These are phyloP conservation scores for Dendrobium nobile DNA, from an alignment of 106 monocot genomes.

Conservation along the genomic window DNA sequence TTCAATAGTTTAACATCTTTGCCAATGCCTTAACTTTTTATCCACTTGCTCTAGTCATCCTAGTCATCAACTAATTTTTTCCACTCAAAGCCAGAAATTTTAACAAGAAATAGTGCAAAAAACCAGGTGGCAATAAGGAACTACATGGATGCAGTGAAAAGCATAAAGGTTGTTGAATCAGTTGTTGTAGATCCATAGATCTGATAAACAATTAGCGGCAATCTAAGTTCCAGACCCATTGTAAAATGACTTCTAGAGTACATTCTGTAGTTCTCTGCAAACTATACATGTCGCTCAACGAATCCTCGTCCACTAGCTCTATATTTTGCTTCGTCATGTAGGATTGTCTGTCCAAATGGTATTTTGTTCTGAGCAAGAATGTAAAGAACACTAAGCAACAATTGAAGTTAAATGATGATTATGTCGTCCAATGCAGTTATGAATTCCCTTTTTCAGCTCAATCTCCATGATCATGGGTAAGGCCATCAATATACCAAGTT, in stretches of 20 bases:
- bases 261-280: slow-evolving; percentile 96
- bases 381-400: slow-evolving; percentile 97
- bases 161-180: slow-evolving; percentile 37
- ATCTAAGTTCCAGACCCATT: slow-evolving; percentile 78
- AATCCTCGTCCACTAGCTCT: slow-evolving; percentile 91
- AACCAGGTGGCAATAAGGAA: slow-evolving; percentile 42
- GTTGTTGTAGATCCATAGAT: slow-evolving; percentile 41
- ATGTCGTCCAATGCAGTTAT: slow-evolving; percentile 80
- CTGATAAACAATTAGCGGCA: slow-evolving; percentile 25
- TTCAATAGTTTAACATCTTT: no score
- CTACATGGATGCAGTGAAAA: slow-evolving; percentile 84
- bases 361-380: slow-evolving; percentile 87
- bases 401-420: slow-evolving; percentile 95
- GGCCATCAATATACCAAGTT: no score
- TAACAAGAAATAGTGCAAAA: slow-evolving; percentile 72
- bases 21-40: slow-evolving; percentile 62
- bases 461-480: slow-evolving; percentile 99
- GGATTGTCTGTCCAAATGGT: slow-evolving; percentile 20
- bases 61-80: slow-evolving; percentile 96
- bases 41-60: slow-evolving; percentile 45
- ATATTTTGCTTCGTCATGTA: slow-evolving; percentile 13
- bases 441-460: slow-evolving; percentile 83
- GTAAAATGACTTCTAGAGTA: slow-evolving; percentile 95
- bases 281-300: slow-evolving; percentile 92
- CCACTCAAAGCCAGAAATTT: slow-evolving; percentile 95